Percentiles rank a stretch among this genome's conserved stretches.
Conservation (phyloP, 2,329 filamentous ascomycete species). For the Pyrenochaeta sp. region DNA sequence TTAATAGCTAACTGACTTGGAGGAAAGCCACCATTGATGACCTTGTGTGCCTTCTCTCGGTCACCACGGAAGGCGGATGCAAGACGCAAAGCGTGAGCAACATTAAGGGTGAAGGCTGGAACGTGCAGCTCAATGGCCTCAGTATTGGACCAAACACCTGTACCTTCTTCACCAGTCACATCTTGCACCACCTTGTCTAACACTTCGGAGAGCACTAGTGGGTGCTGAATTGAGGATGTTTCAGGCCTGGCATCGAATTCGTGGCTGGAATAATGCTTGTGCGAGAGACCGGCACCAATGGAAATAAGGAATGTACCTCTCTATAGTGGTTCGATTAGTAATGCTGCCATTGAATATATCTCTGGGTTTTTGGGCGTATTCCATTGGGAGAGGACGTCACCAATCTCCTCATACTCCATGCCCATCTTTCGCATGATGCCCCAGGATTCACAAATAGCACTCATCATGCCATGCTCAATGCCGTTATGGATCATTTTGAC, state of each 20-base stretch:
- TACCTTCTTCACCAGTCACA: constrained; percentile 71
- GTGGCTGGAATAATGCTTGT: constrained; percentile 53
- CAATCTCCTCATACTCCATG: constrained; percentile 68
- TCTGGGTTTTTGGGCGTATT: constrained; percentile 44
- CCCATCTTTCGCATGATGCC: constrained; percentile 67
- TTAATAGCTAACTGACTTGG: constrained; percentile 44
- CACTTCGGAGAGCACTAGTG: constrained; percentile 67
- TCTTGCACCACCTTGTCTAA: constrained; percentile 78
- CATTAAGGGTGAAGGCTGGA: constrained; percentile 69
- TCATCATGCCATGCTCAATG: constrained; percentile 77
- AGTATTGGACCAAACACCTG: constrained; percentile 70
- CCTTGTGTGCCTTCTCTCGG: constrained; percentile 61
- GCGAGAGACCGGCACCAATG: constrained; percentile 70
- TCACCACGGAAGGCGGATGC: constrained; percentile 69
- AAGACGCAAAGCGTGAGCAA: constrained; percentile 69
- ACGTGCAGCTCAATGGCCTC: constrained; percentile 70
- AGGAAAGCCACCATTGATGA: constrained; percentile 53
- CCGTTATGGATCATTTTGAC: constrained; percentile 82
- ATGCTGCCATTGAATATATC: background rate
- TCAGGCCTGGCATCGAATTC: constrained; percentile 14
- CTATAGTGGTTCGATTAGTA: constrained; percentile 27
- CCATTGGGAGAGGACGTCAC: constrained; percentile 68
- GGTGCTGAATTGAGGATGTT: constrained; percentile 12
- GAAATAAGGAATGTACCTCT: constrained; percentile 68
- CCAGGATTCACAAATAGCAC: constrained; percentile 71